Base-by-base conservation (phyloP, 345 rosid genomes). In the Atalantia buxifolia region DNA sequence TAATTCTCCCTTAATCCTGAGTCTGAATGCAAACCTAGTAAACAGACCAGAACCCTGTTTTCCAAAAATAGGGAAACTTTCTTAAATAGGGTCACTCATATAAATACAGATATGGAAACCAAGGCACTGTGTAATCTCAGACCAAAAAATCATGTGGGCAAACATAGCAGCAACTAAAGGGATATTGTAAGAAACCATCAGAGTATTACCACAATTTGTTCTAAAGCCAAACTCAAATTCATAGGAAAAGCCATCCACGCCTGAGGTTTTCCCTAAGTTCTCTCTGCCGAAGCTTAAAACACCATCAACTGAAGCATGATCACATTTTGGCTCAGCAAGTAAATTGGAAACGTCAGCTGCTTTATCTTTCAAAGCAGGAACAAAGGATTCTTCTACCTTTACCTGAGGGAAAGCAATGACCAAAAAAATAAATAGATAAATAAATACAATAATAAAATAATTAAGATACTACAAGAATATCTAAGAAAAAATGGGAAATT, bases 201-300 rank as follows among this genome's bases (percentile, higher is more conserved):
- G 70, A 18, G 35, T 31, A 78, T 77, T 86, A 90, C 94, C 91
- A 79, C 28, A 78, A 66, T 79, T 79, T 6, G 82, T 71, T 74
- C 77, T 78, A 77, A 84, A 83, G 80, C 82, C 83, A 82, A 66
- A 84, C 72, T 86, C 92, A 76, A 86, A 83, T 71, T 85, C 87
- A 68, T 24, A 80, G 61, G 86, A 77, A 77, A 91, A 86, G 4
- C 87, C 91, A 59, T 88, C 92, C 78, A 84, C 69, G 35, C 76
- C 90, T 31, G 82, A 83, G 69, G 71, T 45, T 79, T 88, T 86
- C 72, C 83, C 88, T 57, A 86, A 71, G 80, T 78, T 83, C 77
- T 92, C 93, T 78, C 86, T 82, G 76, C 82, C 83, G 28, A 85
- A 78, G 73, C 89, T 88, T 64, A 89, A 76, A 57, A 80, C 86